These are phyloP conservation scores for Ceratobasidium sp. DNA, from an alignment of 1,284 basidiomycete genomes.

Conservation along the genomic window DNA sequence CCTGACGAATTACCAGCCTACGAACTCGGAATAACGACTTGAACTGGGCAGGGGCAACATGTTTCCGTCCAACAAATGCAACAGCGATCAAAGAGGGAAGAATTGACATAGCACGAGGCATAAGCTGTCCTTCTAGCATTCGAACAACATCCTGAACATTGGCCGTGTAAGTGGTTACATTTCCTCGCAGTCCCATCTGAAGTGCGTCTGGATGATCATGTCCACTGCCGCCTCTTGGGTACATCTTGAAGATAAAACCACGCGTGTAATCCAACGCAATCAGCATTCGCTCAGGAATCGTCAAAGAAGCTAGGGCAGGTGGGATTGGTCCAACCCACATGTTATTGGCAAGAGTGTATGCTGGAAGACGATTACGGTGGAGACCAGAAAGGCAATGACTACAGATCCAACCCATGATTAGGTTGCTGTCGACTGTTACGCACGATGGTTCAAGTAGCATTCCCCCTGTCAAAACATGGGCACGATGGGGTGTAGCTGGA, in stretches of 20 bases:
- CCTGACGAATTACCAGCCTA: conserved; percentile 50
- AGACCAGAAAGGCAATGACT: neutral
- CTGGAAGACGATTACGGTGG: neutral
- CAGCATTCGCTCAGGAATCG: conserved; percentile 55
- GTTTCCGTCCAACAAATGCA: conserved; percentile 56
- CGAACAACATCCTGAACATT: conserved; percentile 52
- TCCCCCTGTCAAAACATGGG: neutral
- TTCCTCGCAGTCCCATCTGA: conserved; percentile 56
- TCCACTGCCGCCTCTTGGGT: conserved; percentile 51
- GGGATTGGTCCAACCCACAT: conserved; percentile 51
- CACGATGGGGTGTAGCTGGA: neutral
- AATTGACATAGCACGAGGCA: conserved; percentile 55
- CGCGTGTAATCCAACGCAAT: conserved; percentile 52
- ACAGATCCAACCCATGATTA: neutral
- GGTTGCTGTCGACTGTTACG: neutral
- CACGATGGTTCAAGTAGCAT: neutral
- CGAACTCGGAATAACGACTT: conserved; percentile 53
- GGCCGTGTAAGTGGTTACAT: conserved; percentile 56
- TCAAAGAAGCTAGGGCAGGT: conserved; percentile 51
- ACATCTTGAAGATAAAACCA: conserved; percentile 58
- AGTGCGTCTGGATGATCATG: conserved; percentile 46
- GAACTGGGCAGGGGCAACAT: conserved; percentile 53
- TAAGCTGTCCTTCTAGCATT: conserved; percentile 56
- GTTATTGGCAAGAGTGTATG: neutral
- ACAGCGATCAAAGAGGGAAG: conserved; percentile 57